These are phyloP conservation scores for Cercospora janseana DNA, from an alignment of 2,329 filamentous ascomycete genomes.

Conservation along the genomic window DNA sequence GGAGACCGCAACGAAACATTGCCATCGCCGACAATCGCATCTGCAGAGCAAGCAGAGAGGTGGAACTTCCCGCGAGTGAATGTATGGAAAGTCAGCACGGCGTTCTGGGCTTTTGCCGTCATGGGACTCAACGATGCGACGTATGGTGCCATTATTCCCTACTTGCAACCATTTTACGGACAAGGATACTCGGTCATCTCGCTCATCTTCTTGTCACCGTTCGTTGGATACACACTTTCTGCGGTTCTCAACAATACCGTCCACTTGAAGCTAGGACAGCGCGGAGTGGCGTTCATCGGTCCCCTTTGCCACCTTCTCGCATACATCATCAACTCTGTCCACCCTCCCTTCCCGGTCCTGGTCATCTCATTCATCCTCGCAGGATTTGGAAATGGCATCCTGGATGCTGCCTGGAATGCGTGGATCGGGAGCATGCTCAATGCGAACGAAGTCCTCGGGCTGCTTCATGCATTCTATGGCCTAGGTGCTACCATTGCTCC, in stretches of 20 bases:
- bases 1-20: slow-evolving; percentile 41
- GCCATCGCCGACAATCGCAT: slow-evolving; percentile 48
- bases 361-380: slow-evolving; percentile 64
- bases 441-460: slow-evolving; percentile 67
- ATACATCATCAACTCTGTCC: slow-evolving; percentile 63
- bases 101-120: slow-evolving; percentile 62
- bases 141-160: slow-evolving; percentile 49
- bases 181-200: slow-evolving; percentile 64
- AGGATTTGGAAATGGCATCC: slow-evolving; percentile 69
- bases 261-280: slow-evolving; percentile 65
- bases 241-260: slow-evolving; percentile 64
- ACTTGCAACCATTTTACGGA: slow-evolving; percentile 61
- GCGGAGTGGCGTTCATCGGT: slow-evolving; percentile 66
- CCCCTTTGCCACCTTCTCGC: slow-evolving; percentile 62
- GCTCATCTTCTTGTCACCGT: slow-evolving; percentile 65
- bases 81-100: slow-evolving; percentile 57
- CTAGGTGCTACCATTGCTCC: slow-evolving; percentile 68
- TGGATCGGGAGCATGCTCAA: slow-evolving; percentile 53
- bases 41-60: slow-evolving; percentile 46
- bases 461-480: slow-evolving; percentile 71
- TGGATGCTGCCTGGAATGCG: slow-evolving; percentile 61
- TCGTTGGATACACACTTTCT: slow-evolving; percentile 63
- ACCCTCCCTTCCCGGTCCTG: slow-evolving; percentile 67
- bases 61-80: slow-evolving; percentile 66
- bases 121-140: slow-evolving; percentile 66